A percentile compares a stretch with the other conserved stretches of the same genome.
Evolutionary conservation across 2,329 filamentous ascomycete species (phyloP).

Genomic region (Colletotrichum graminicola): DNA sequence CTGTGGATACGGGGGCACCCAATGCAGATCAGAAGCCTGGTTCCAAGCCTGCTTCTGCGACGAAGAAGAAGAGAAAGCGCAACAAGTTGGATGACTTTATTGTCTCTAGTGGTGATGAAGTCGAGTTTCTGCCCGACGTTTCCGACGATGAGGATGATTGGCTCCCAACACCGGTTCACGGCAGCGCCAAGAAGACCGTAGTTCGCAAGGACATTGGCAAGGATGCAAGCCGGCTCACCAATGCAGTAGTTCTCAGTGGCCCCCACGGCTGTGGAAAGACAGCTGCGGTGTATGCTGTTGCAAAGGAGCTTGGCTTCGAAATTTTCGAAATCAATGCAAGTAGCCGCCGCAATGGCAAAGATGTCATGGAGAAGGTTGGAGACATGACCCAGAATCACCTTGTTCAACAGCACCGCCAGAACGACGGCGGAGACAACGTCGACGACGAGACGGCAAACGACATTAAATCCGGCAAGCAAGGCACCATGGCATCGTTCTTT

Average conservation of each 20-base stretch:
- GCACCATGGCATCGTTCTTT: conserved; percentile 86
- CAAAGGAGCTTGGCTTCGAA: conserved; percentile 91
- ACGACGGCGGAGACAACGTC: conserved; percentile 49
- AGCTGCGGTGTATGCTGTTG: conserved; percentile 89
- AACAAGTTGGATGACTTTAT: conserved; percentile 86
- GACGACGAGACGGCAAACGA: conserved; percentile 67
- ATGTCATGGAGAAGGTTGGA: conserved; percentile 90
- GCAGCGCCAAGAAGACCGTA: conserved; percentile 65
- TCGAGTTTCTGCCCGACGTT: conserved; percentile 76
- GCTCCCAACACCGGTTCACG: conserved; percentile 54
- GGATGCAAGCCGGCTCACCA: conserved; percentile 67
- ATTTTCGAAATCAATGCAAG: conserved; percentile 95
- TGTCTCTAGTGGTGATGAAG: conserved; percentile 82
- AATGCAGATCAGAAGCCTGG: conserved; percentile 51
- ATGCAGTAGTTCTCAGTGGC: conserved; percentile 89
- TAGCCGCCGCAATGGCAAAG: conserved; percentile 85
- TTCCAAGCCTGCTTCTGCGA: conserved; percentile 46
- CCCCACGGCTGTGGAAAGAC: conserved; percentile 94
- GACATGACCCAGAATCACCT: conserved; percentile 98
- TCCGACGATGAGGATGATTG: conserved; percentile 64
- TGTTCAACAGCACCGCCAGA: conserved; percentile 67
- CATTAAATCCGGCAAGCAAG: conserved; percentile 77
- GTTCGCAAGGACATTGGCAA: conserved; percentile 61
- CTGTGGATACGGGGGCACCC: conserved; percentile 74
- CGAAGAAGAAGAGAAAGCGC: conserved; percentile 75